Base-by-base conservation (phyloP, 306 rosid genomes). In the Canavalia gladiata region DNA sequence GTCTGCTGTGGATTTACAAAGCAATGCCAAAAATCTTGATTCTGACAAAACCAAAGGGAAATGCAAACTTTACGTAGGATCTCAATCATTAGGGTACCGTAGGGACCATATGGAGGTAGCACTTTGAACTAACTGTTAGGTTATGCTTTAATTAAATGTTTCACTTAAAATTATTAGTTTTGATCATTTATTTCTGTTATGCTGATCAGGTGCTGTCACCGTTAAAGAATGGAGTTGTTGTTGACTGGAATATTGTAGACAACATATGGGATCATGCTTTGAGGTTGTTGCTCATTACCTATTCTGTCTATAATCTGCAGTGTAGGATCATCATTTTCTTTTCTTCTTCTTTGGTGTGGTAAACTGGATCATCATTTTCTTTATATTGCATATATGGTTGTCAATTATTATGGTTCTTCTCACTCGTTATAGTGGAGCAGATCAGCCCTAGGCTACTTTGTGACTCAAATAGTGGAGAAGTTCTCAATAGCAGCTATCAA, bases 241-340 rank as follows among this genome's bases (percentile, higher is more conserved):
- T 90, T 84, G 98, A 95, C 86, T 95, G 99, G 98, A 97, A 95
- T 71, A 90, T 94, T 79, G 97, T 93, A 76, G 98, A 93, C 83
- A 89, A 87, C 87, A 95, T 95, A 83, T 95, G 98, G 99, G 99
- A 95, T 74, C 99, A 95, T 84, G 99, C 99, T 74, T 91, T 95
- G 77, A 91, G 97, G 99, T 95, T 74, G 35, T 46, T 81, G 11
- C 59, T 69, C 75, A 81, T 71, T 54, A n/a, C 85, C 42, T 79
- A 39, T 66, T 35, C 59, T 37, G 35, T 60, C 13, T 56, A 41
- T 54, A 9, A 49, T 58, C 41, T 66, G 30, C 35, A 45, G 29
- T 49, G 9, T 55, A 69, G 43, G 28, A 66, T n/a, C 43, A 5
- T 63, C 33, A 6, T 39, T 25, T 74, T 78, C 67, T 28, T 25